Evolutionary conservation across 306 rosid species (phyloP).

Genomic region (Ceratonia siliqua): DNA sequence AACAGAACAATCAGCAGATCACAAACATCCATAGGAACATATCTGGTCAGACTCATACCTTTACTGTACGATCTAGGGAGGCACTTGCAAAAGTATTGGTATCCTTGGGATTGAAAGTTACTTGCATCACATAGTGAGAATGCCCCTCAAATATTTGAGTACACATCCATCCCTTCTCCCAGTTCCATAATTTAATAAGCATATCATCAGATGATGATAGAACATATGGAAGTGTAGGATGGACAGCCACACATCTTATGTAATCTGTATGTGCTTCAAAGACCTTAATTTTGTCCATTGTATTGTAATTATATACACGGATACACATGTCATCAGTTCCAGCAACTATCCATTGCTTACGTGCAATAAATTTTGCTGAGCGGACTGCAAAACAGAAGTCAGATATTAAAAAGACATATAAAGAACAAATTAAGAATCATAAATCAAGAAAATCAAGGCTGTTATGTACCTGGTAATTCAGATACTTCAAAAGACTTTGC

Average conservation of each 20-base stretch:
- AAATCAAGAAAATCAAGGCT: not conserved
- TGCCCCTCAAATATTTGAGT: constrained; percentile 74
- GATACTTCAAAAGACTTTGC: constrained; percentile 71
- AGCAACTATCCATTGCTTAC: constrained; percentile 69
- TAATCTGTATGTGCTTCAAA: constrained; percentile 74
- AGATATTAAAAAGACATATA: not conserved
- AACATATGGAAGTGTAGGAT: constrained; percentile 73
- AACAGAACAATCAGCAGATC: not conserved
- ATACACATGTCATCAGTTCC: constrained; percentile 74
- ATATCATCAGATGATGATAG: constrained; percentile 70
- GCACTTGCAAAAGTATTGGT: constrained; percentile 75
- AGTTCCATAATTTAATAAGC: constrained; percentile 73
- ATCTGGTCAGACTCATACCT: constrained; percentile 43
- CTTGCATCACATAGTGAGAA: constrained; percentile 79
- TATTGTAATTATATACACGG: constrained; percentile 71
- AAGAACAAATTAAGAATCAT: not conserved
- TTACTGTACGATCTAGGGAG: constrained; percentile 71
- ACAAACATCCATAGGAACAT: not conserved
- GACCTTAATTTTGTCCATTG: constrained; percentile 68
- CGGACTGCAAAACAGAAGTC: constrained; percentile 45
- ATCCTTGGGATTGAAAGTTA: constrained; percentile 69
- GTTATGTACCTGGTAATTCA: constrained; percentile 59
- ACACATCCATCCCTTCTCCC: constrained; percentile 73
- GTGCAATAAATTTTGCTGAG: constrained; percentile 71
- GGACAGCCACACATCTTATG: constrained; percentile 72